These are phyloP conservation scores for Lentinula boryana DNA, from an alignment of 768 basidiomycete species.

Conservation along the genomic window DNA sequence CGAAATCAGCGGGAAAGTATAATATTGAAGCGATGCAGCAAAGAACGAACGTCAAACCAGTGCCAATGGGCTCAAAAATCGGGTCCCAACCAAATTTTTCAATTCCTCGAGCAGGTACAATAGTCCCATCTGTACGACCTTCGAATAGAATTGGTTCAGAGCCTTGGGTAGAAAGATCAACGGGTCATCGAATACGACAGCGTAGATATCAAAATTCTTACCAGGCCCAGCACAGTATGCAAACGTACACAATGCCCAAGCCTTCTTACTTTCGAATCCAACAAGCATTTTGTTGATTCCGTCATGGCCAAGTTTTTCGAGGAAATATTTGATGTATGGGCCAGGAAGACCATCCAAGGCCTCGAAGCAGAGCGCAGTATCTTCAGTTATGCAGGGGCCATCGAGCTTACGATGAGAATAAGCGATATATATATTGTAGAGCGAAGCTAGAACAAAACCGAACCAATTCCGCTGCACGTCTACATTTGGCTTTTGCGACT, in stretches of 20 bases:
- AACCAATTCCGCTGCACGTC: constrained; percentile 77
- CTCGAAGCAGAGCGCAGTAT: constrained; percentile 89
- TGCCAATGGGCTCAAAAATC: constrained; percentile 72
- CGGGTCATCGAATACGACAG: background rate
- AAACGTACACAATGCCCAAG: constrained; percentile 93
- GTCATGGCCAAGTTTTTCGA: constrained; percentile 77
- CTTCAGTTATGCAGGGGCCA: constrained; percentile 69
- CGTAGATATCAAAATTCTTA: constrained; percentile 7
- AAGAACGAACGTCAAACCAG: constrained; percentile 64
- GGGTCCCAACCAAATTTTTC: constrained; percentile 89
- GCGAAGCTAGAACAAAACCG: constrained; percentile 12
- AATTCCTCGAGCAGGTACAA: constrained; percentile 81
- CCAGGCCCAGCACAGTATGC: constrained; percentile 87
- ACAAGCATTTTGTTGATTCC: constrained; percentile 83
- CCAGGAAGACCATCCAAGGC: constrained; percentile 91
- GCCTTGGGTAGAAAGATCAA: constrained; percentile 20
- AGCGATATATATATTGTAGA: background rate
- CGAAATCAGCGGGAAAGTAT: background rate
- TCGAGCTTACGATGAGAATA: constrained; percentile 25
- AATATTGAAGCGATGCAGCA: background rate
- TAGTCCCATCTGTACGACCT: constrained; percentile 82
- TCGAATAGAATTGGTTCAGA: constrained; percentile 78
- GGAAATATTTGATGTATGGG: constrained; percentile 94
- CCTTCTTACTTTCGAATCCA: constrained; percentile 70
- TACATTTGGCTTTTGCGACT: constrained; percentile 84